Conservation (phyloP, 2,329 filamentous ascomycete species). For the Microascus cirrosus region DNA sequence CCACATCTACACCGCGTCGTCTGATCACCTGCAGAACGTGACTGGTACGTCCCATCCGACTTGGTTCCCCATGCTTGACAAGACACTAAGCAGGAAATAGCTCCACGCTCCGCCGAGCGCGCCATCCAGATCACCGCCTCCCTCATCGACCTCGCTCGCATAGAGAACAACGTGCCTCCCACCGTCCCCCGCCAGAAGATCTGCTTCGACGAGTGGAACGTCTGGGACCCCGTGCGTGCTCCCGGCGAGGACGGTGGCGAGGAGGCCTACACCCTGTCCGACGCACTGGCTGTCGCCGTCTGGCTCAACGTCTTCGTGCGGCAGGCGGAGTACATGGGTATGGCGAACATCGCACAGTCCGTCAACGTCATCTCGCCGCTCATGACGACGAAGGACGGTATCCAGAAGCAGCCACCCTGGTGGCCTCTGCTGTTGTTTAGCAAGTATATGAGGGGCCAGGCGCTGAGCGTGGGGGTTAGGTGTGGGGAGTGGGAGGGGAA, state of each 20-base stretch:
- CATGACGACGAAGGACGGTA: conserved; percentile 55
- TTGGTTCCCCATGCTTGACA: not conserved
- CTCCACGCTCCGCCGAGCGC: conserved; percentile 59
- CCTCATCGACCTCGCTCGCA: conserved; percentile 62
- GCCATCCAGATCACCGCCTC: conserved; percentile 59
- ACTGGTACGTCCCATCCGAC: not conserved
- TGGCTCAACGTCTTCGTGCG: conserved; percentile 71
- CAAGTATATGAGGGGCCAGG: conserved; percentile 57
- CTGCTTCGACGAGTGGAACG: conserved; percentile 81
- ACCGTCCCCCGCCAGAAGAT: conserved; percentile 55
- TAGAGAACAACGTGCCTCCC: conserved; percentile 52
- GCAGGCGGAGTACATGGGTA: conserved; percentile 58
- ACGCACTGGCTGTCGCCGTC: conserved; percentile 62
- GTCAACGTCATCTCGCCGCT: conserved; percentile 71
- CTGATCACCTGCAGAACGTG: conserved; percentile 30
- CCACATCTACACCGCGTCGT: conserved; percentile 61
- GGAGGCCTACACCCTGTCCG: conserved; percentile 61
- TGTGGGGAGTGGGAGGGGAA: conserved; percentile 52
- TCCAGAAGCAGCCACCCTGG: conserved; percentile 64
- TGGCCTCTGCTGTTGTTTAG: conserved; percentile 60
- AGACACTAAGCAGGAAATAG: conserved; percentile 14
- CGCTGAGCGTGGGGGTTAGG: conserved; percentile 54
- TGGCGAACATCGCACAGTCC: conserved; percentile 69
- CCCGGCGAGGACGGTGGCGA: conserved; percentile 63
- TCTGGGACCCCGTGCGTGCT: conserved; percentile 64